Evolutionary conservation across 371 early-diverging fungal species (phyloP), one percentile per base, ranked within the genome.

Genomic region (Actinomortierella ambigua): DNA sequence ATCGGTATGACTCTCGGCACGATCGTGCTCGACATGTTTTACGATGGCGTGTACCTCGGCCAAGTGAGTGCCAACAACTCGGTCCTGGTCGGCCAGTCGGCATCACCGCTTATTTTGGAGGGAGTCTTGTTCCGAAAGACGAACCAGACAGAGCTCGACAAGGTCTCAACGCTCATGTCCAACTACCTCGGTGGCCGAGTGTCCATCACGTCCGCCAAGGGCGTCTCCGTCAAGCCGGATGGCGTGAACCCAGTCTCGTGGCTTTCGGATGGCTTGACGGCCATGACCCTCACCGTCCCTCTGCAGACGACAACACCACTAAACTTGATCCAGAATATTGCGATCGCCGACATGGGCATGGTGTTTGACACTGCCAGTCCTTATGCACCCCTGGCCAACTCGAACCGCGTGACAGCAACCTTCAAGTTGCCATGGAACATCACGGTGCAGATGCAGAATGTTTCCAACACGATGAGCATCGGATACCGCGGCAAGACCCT

Each of bases 391-490:
- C 56, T 65, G 20, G 67, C 79, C 17, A 69, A 75, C 55, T 83
- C 86, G 41, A 81, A 81, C 60, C 50, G 55, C 15, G 80, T 88
- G 27, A 76, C 77, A 13, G 86, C 86, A 6, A 79, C 75, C 23
- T 84, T 83, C 69, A 59, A 76, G 27, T 69, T 86, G 50, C 88
- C 88, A 6, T 88, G 86, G 58, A 81, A 82, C 53, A 83, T 86
- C 59, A 81, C 81, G 29, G 80, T 82, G 52, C 82, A 82, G 4
- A 75, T 79, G 58, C 81, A 83, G 62, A 82, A 79, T 55, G 77
- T 86, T 29, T 73, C 81, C 49, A 77, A 80, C 56, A 49, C 57
- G 39, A 71, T 71, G 73, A 62, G 66, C 14, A 58, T 71, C 40
- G 53, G 62, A 54, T 71, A 71, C 57, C 71, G 78, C 46, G 80